Percentiles rank a stretch among this genome's conserved stretches.
These are phyloP conservation scores for Pascua guehoae DNA, from an alignment of 1,284 basidiomycete genomes.

Conservation along the genomic window DNA sequence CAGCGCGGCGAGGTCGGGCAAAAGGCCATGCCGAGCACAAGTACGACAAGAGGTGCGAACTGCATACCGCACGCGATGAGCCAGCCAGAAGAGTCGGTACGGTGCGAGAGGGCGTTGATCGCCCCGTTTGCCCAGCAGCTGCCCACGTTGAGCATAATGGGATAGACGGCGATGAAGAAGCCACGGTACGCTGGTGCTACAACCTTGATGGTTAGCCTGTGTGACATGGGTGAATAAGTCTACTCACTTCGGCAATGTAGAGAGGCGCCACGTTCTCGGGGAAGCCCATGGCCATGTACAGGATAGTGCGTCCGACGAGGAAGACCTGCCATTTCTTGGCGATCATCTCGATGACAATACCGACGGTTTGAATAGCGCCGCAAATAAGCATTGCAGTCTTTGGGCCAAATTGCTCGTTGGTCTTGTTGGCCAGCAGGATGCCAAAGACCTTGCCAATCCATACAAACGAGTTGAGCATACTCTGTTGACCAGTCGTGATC, in stretches of 20 bases:
- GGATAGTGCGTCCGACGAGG: conserved; percentile 21
- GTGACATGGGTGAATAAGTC: too few relatives aligned
- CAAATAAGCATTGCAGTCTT: not conserved
- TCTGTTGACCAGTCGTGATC: not conserved
- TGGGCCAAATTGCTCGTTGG: conserved; percentile 5
- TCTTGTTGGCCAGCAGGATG: conserved; percentile 2
- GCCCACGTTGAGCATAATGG: too few relatives aligned
- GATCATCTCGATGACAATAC: conserved; percentile 8
- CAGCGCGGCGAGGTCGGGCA: too few relatives aligned
- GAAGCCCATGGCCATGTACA: conserved; percentile 23
- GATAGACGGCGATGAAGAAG: too few relatives aligned
- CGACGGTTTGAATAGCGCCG: not conserved
- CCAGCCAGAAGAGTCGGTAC: too few relatives aligned
- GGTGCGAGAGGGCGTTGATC: too few relatives aligned
- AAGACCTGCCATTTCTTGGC: conserved; percentile 16
- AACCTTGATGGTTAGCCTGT: too few relatives aligned
- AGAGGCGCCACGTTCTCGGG: conserved; percentile 21
- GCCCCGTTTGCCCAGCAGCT: too few relatives aligned
- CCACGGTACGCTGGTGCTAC: too few relatives aligned
- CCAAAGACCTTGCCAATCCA: conserved; percentile 4
- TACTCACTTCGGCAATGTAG: conserved; percentile 17
- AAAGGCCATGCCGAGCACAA: too few relatives aligned
- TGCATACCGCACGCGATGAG: too few relatives aligned
- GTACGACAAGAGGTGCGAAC: too few relatives aligned
- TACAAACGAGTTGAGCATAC: conserved; percentile 10